Conservation (phyloP, 768 basidiomycete species). For the Rhizopogon vinicolor region DNA sequence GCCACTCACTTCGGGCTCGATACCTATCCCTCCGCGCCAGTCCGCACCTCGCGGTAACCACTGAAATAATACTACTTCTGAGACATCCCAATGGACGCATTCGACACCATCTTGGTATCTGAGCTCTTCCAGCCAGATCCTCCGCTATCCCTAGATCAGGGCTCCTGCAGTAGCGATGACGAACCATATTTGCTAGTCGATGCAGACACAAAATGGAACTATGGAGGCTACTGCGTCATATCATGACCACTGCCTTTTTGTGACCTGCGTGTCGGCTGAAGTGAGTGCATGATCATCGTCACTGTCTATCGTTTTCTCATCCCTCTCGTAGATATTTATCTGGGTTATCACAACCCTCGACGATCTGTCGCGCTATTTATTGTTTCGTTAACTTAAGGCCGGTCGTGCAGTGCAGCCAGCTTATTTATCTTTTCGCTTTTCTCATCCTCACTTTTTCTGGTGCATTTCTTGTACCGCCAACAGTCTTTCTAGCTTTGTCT, state of each 20-base stretch:
- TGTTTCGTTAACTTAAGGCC: background rate
- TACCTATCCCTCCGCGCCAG: background rate
- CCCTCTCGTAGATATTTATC: background rate
- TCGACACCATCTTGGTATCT: background rate
- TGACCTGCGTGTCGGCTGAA: background rate
- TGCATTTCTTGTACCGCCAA: background rate
- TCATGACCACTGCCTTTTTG: background rate
- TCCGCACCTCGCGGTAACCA: background rate
- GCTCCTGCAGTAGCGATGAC: background rate
- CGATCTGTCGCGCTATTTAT: too few species aligned
- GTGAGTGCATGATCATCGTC: background rate
- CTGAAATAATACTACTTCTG: too few species aligned
- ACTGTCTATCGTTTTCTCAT: background rate
- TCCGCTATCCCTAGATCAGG: background rate
- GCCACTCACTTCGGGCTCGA: background rate
- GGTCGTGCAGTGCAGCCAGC: background rate
- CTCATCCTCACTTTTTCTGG: background rate
- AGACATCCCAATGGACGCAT: background rate
- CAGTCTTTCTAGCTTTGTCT: background rate
- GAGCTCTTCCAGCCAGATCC: background rate
- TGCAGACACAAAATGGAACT: slow-evolving; percentile 11
- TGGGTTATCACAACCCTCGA: background rate
- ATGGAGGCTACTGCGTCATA: slow-evolving; percentile 2
- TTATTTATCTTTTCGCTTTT: background rate
- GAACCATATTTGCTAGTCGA: background rate